A percentile compares a stretch with the other conserved stretches of the same genome.
These are phyloP conservation scores for Chalaropsis thielavioides DNA, from an alignment of 2,329 filamentous ascomycete genomes.

Conservation along the genomic window DNA sequence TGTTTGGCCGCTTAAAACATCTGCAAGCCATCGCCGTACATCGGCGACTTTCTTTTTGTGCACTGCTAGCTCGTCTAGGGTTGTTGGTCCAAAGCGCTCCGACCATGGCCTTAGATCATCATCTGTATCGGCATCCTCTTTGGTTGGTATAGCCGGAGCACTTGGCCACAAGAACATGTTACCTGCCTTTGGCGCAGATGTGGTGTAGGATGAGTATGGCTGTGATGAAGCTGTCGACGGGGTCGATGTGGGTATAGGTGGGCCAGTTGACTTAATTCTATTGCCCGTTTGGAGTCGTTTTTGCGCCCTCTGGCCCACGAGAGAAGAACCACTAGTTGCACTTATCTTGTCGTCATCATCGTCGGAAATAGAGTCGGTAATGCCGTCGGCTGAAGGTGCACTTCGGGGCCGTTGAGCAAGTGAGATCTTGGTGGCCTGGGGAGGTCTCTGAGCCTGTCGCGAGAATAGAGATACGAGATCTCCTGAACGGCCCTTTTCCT, in stretches of 20 bases:
- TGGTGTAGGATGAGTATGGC: constrained; percentile 10
- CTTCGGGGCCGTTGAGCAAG: constrained; percentile 21
- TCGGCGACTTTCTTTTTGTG: constrained; percentile 89
- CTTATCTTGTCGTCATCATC: constrained; percentile 18
- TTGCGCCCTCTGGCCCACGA: constrained; percentile 41
- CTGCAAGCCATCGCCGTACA: constrained; percentile 68
- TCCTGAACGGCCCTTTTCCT: constrained; percentile 39
- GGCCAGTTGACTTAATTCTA: background rate
- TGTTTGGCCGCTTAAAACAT: constrained; percentile 50
- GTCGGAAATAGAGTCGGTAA: constrained; percentile 41
- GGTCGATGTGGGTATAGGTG: constrained; percentile 19
- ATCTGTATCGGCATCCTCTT: constrained; percentile 22
- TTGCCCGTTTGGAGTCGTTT: constrained; percentile 33
- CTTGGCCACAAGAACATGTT: constrained; percentile 39
- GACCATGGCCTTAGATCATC: constrained; percentile 67
- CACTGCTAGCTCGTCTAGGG: constrained; percentile 73
- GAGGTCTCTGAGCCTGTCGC: constrained; percentile 37
- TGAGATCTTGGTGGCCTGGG: background rate
- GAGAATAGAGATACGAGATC: constrained; percentile 47
- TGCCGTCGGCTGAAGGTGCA: constrained; percentile 14
- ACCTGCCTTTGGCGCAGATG: constrained; percentile 27
- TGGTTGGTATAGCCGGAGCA: constrained; percentile 4
- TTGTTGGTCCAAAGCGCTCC: constrained; percentile 63
- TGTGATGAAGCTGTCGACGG: constrained; percentile 4
- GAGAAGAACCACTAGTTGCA: constrained; percentile 32